phyloP scores from a whole-genome alignment of 2,329 filamentous ascomycete species.

The Dichotomopilus funicola region DNA sequence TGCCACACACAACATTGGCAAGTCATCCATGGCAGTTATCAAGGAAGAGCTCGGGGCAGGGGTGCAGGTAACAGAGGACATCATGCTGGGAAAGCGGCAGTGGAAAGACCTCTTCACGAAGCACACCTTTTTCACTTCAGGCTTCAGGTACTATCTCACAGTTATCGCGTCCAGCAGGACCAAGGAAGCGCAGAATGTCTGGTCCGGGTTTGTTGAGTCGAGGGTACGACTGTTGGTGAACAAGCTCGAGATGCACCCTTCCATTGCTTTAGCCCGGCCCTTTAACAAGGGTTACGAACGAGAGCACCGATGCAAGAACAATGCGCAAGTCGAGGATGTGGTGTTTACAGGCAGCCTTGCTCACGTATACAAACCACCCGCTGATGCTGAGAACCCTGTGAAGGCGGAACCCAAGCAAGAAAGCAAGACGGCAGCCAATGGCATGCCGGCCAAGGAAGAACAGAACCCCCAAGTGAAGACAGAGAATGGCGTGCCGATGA shows the following conservation, averaged over 20 bases:
- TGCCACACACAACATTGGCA: constrained; percentile 87
- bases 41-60: constrained; percentile 75
- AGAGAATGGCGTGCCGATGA: constrained; percentile 5
- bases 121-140: constrained; percentile 87
- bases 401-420: constrained; percentile 36
- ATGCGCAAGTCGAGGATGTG: constrained; percentile 45
- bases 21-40: constrained; percentile 79
- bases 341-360: constrained; percentile 49
- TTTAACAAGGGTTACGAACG: constrained; percentile 92
- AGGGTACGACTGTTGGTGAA: constrained; percentile 82
- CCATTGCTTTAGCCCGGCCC: constrained; percentile 77
- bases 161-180: constrained; percentile 76
- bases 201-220: constrained; percentile 90
- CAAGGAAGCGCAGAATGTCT: constrained; percentile 77
- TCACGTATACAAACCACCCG: constrained; percentile 36
- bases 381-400: constrained; percentile 34
- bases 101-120: constrained; percentile 89
- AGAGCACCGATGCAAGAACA: constrained; percentile 61
- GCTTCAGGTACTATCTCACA: constrained; percentile 93
- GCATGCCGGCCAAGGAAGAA: constrained; percentile 16
- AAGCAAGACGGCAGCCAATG: constrained; percentile 20
- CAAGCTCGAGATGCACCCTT: constrained; percentile 71
- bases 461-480: constrained; percentile 16
- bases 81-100: constrained; percentile 65
- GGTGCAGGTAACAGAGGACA: constrained; percentile 68